Conservation (phyloP, 176 grass and related monocot species). For the Thinopyrum elongatum region DNA sequence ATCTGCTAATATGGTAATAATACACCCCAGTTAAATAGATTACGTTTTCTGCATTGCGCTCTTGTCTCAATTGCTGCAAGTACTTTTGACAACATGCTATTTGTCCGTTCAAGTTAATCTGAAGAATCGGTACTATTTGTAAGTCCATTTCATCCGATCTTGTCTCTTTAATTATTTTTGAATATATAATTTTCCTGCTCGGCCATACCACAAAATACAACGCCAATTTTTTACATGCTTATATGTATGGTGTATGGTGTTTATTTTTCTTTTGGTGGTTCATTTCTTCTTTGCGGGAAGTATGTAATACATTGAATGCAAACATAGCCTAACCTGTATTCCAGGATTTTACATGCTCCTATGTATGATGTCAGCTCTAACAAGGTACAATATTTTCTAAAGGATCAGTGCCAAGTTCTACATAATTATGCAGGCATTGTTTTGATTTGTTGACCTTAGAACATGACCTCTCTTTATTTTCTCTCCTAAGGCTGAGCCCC, state of each 20-base stretch:
- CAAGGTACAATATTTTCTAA: neutral
- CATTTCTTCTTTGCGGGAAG: no score
- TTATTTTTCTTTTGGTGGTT: no score
- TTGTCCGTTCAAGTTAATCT: no score
- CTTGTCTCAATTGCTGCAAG: neutral
- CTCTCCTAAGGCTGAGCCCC: neutral
- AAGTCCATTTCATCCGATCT: no score
- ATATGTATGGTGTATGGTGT: no score
- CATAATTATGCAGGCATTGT: neutral
- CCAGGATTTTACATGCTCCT: neutral
- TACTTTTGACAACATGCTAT: neutral
- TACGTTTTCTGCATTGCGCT: neutral
- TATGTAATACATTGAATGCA: no score
- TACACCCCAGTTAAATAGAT: neutral
- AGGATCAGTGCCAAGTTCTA: neutral
- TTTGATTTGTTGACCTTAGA: neutral
- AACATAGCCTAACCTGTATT: neutral
- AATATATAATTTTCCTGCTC: no score
- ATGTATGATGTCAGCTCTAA: neutral
- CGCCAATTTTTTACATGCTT: no score
- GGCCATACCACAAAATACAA: no score
- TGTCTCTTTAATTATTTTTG: no score
- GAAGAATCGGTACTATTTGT: no score
- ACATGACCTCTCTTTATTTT: neutral
- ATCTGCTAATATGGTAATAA: neutral